Evolutionary conservation across 75 land plant species (phyloP), one percentile per base, ranked within the genome.

Genomic region (Pinus taeda): DNA sequence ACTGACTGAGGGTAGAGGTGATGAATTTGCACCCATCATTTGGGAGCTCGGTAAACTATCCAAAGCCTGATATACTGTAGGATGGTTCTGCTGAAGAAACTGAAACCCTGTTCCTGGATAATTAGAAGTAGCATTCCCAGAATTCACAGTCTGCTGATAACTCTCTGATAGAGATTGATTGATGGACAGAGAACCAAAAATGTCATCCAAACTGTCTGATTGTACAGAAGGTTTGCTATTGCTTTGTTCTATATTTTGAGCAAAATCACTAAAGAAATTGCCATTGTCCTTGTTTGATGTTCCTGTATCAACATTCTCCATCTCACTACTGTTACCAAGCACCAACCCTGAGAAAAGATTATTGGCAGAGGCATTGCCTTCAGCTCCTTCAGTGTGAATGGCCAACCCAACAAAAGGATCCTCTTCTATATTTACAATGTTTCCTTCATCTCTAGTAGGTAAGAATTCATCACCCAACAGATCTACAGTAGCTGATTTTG

Each of bases 341-440:
- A 81, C 75, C 83, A 91, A 79, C 15, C 91, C 93, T 64, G 91
- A 81, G 45, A 91, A 91, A 21, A 91, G 84, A 74, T 89, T 85
- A 79, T 75, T 79, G 4, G 26, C 79, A 60, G 77, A 57, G 53
- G 83, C 87, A 60, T 61, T 76, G 53, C 64, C 64, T 2, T 75
- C 64, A 15, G 45, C 71, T 29, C 70, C 85, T 71, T 24, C 39
- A 11, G 85, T 77, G 79, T 87, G 93, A 74, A 91, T 89, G 22
- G 89, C 89, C 57, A 91, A 89, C 76, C 85, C 89, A 57, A 89
- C 88, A 82, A 91, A 91, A 14, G 93, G 93, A 30, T 91, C 93
- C 74, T 81, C 85, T 49, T 67, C 85, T 59, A 18, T 61, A 64
- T 73, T 80, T 64, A 59, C 72, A 56, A 70, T 78, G 55, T 57